Base-by-base conservation (phyloP, 441 rosid genomes). In the Erodium trifolium region DNA sequence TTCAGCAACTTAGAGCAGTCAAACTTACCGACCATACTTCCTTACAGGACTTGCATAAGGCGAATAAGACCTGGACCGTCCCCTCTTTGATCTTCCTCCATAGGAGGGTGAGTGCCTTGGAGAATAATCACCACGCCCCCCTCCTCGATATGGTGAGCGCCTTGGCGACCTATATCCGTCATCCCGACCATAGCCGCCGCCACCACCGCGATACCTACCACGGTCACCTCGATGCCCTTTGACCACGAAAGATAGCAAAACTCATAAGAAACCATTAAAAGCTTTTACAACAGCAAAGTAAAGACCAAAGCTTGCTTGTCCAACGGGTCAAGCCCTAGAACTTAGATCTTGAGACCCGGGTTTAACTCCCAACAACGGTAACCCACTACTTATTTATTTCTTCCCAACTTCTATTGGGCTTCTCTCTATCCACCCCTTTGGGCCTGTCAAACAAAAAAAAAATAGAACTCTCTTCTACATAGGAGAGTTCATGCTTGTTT, bases 41-140 rank as follows among this genome's bases (percentile, higher is more conserved):
- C 79, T 74, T 39, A 67, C 82, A 43, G 78, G 80, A 70, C 85
- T 77, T 49, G 75, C 79, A 47, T 78, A 72, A 19, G 96, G 96
- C 7, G 87, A 87, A 77, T 78, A 83, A 69, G 87, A 85, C 71
- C 86, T 80, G 18, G 98, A 90, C 19, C 93, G 74, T 8, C 87
- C 96, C 86, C 95, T 84, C 82, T 87, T 88, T 35, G 91, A 80
- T 70, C 95, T 86, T 81, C 88, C 86, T 79, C 86, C 82, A 51
- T 82, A 82, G n/a, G 92, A 43, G 3, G 49, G 88, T 51, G 93
- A 84, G 43, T 68, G 88, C 76, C 82, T 78, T 0, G 90, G 92
- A 79, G 96, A 91, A 80, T 87, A 83, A 63, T 86, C 93, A 45
- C 37, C 37, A 3, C 88, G 90, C 45, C 86, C 84, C 0, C 88